Evolutionary conservation across 106 monocot species (phyloP), one percentile per base, ranked within the genome.

Genomic region (Apostasia ramifera): DNA sequence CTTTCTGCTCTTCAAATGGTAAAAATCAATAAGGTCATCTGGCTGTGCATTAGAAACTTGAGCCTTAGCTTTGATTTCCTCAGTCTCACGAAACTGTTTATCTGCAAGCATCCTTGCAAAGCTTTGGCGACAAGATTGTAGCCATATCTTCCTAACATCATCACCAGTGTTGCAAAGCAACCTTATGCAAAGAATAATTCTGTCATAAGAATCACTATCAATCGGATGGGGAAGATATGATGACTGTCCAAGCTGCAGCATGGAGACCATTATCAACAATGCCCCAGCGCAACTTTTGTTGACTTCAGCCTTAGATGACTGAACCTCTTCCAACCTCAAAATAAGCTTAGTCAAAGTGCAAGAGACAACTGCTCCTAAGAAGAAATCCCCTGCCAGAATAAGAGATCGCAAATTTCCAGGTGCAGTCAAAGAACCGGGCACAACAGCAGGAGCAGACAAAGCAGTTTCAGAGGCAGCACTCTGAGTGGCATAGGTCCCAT

Each of bases 401-500:
- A 94, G 64, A 38, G 90, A 90, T 71, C 94, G 82, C 66, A 94
- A 66, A 77, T 94, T 94, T n/a, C 76, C 80, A 4, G 84, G 50
- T 8, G 84, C 80, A 37, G 80, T 15, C 57, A 93, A 53, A 3
- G 82, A 78, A 44, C 90, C 90, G 14, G 82, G 66, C 48, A 78
- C 77, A 72, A 85, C 59, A 40, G 80, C 69, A 1, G 90, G 86
- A 69, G 87, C 71, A 13, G 87, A 79, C 44, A 78, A 46, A 5
- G 73, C 77, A 14, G 82, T 84, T 67, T 94, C 90, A 41, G 87
- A 87, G 15, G 90, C 94, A 42, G 94, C 94, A 70, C 87, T 94
- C 66, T 94, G 94, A 13, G 94, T 94, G n/a, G 93, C 93, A 82
- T 94, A 94, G 5, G 93, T 94, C 15, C 93, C 93, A 76, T 94